Evolutionary conservation across 768 basidiomycete genomes (phyloP).

Genomic region (Xanthoconium stramineum): DNA sequence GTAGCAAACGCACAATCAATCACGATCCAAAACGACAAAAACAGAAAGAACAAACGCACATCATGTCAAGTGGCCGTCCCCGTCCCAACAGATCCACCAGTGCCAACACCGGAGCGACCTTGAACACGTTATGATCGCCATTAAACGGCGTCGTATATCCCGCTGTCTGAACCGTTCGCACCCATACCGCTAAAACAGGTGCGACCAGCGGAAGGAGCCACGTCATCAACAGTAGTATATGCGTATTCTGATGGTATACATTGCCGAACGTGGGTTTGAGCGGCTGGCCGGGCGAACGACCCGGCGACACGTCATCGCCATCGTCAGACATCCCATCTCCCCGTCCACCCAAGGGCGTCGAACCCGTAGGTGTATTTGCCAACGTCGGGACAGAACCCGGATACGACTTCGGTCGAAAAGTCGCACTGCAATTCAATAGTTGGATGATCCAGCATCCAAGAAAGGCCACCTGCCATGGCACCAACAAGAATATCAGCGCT

Average conservation of each 20-base stretch:
- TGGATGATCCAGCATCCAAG: conserved; percentile 82
- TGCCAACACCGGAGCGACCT: conserved; percentile 60
- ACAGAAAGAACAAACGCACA: conserved; percentile 29
- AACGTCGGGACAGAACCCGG: conserved; percentile 27
- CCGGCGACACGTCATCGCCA: conserved; percentile 1
- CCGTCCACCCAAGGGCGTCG: conserved; percentile 21
- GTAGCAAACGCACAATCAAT: background rate
- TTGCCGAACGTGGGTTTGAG: conserved; percentile 10
- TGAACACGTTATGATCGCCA: conserved; percentile 72
- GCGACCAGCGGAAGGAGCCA: conserved; percentile 76
- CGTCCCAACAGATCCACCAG: conserved; percentile 61
- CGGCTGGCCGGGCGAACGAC: background rate
- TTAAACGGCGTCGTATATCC: conserved; percentile 77
- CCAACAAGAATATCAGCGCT: conserved; percentile 62
- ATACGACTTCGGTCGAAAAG: conserved; percentile 10
- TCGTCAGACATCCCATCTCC: background rate
- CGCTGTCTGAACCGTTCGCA: conserved; percentile 76
- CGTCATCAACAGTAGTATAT: conserved; percentile 72
- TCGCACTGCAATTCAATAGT: conserved; percentile 56
- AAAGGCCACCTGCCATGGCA: conserved; percentile 94
- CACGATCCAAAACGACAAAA: background rate
- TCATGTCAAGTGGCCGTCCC: conserved; percentile 42
- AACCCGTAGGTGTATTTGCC: conserved; percentile 21
- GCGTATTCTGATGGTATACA: conserved; percentile 50
- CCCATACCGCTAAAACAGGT: conserved; percentile 85